Percentiles rank a stretch among this genome's conserved stretches.
phyloP scores from a whole-genome alignment of 2,329 filamentous ascomycete genomes.

The Ceratocystis huliohia region DNA sequence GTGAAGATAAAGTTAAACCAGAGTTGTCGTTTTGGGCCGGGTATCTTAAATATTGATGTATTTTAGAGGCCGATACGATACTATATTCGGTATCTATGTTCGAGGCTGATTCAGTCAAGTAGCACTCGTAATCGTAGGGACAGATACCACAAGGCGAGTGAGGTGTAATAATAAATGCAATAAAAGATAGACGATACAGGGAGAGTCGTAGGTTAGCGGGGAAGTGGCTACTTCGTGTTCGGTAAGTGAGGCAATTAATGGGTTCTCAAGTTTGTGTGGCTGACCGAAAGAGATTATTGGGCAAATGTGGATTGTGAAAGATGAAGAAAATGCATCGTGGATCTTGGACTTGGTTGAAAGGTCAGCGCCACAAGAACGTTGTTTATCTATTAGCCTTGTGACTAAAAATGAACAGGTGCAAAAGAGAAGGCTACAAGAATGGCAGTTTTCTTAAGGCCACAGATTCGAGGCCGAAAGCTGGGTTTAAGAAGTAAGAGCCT shows the following conservation, averaged over 20 bases:
- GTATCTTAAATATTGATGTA: neutral
- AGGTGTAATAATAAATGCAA: neutral
- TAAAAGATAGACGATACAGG: neutral
- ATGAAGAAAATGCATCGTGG: neutral
- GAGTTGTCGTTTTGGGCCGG: neutral
- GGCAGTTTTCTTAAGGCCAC: neutral
- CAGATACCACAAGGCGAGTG: neutral
- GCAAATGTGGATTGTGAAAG: neutral
- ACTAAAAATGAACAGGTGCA: neutral
- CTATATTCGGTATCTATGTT: neutral
- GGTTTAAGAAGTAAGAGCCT: neutral
- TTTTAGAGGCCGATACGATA: neutral
- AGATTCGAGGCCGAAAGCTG: neutral
- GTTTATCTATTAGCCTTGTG: neutral
- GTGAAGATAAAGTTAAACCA: neutral
- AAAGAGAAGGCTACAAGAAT: neutral
- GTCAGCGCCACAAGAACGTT: neutral
- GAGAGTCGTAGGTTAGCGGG: neutral
- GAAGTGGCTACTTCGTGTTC: neutral
- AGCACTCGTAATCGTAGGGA: neutral
- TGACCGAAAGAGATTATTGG: neutral
- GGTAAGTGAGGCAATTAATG: conserved; percentile 3
- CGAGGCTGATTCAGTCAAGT: neutral
- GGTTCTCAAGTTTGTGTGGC: neutral
- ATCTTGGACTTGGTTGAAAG: neutral